Base-by-base conservation (phyloP, 1,139 yeast species). In the Neolecta irregularis region DNA sequence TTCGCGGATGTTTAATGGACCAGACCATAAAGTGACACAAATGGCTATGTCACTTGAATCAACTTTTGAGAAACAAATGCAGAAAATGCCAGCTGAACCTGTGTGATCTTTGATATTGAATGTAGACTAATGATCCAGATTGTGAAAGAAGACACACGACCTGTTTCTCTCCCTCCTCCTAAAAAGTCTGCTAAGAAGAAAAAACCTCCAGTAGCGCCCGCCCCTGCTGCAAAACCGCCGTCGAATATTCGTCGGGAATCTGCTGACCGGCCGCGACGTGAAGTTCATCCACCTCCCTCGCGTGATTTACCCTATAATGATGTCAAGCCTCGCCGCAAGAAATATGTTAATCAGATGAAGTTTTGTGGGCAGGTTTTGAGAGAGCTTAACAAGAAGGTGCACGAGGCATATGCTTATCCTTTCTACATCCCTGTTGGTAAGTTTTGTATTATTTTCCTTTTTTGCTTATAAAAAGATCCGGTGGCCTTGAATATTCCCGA, bases 201-300 rank as follows among this genome's bases (percentile, higher is more conserved):
- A 47, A 42, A 44, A 39, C 19, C 36, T 15, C 34, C 35, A 11
- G 29, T 42, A 40, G 32, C 39, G 11, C 44, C 51, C 2, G 48
- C 53, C 3, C 32, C 32, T 8, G 35, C 31, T 3, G 26, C 28
- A 6, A 32, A 11, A n/a, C n/a, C 67, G 25, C 72, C 67, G 19
- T 74, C 70, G 26, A 62, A 54, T 41, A 67, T 67, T 44, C 66
- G 93, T 50, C 66, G 92, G 40, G 81, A 72, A 35, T 61, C 70
- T 4, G 58, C 65, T n/a, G 74, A 74, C 29, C 68, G 98, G 46
- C 96, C 98, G 30, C 85, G 85, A 59, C 72, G 99, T 47, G 92
- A 83, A 48, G 81, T 88, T 34, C 95, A 85, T 52, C 98, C 98
- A 2, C 98, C 98, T 37, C 77, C 79, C 51, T 79, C 94, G 12